Percentiles rank a stretch among this genome's conserved stretches.
phyloP scores from a whole-genome alignment of 768 basidiomycete genomes.

The Phylloporus rhodoxanthus region DNA sequence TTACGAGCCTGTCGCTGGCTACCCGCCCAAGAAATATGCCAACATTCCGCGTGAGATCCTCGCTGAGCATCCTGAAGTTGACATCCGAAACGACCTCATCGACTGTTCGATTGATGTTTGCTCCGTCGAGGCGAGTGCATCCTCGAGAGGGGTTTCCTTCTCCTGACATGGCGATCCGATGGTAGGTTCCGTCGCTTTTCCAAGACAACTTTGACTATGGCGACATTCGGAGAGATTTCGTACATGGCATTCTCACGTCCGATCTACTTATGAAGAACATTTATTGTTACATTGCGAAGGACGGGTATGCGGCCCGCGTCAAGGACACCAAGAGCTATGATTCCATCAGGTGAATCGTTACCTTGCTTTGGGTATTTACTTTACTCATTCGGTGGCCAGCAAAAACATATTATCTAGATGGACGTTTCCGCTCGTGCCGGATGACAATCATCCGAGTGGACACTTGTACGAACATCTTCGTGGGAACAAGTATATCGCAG shows the following conservation, averaged over 20 bases:
- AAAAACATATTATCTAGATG: slow-evolving; percentile 90
- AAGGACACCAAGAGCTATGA: slow-evolving; percentile 91
- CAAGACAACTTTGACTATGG: slow-evolving; percentile 98
- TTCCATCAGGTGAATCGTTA: slow-evolving; percentile 61
- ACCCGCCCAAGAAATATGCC: slow-evolving; percentile 56
- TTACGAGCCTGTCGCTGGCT: slow-evolving; percentile 71
- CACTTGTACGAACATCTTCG: slow-evolving; percentile 80
- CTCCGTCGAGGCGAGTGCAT: slow-evolving; percentile 71
- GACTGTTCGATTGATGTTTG: slow-evolving; percentile 91
- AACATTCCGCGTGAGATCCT: slow-evolving; percentile 77
- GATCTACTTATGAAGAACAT: slow-evolving; percentile 95
- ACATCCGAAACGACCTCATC: slow-evolving; percentile 82
- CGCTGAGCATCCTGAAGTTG: slow-evolving; percentile 67
- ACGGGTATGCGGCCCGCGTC: slow-evolving; percentile 89
- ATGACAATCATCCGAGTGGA: slow-evolving; percentile 83
- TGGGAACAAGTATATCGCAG: slow-evolving; percentile 85
- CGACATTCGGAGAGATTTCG: slow-evolving; percentile 87
- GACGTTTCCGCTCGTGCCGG: slow-evolving; percentile 94
- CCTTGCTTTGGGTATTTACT: not conserved
- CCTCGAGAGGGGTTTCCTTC: not conserved
- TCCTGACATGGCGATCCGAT: slow-evolving; percentile 1
- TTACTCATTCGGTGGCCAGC: slow-evolving; percentile 36
- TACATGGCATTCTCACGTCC: slow-evolving; percentile 89
- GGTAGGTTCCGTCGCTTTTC: slow-evolving; percentile 87
- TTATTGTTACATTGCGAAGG: slow-evolving; percentile 80